phyloP scores from a whole-genome alignment of 495 filamentous ascomycete genomes.

The Saxophila tyrrhenica region DNA sequence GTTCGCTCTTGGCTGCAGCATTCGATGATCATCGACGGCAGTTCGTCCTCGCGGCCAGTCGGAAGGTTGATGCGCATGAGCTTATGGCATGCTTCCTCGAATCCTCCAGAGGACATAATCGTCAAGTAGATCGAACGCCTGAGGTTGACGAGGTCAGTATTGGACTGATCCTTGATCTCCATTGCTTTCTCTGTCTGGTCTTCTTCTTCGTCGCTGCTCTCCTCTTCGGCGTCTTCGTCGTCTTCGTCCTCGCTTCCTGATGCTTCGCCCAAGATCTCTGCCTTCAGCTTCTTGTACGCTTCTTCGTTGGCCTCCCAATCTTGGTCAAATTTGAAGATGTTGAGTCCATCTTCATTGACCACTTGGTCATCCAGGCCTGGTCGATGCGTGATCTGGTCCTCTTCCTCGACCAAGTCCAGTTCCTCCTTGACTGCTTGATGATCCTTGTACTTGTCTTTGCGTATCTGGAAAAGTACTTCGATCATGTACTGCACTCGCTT shows the following conservation, averaged over 20 bases:
- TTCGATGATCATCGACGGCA: conserved; percentile 94
- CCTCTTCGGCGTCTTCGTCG: conserved; percentile 57
- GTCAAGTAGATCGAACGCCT: conserved; percentile 92
- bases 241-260: conserved; percentile 64
- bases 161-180: conserved; percentile 96
- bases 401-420: conserved; percentile 89
- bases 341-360: conserved; percentile 70
- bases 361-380: conserved; percentile 63
- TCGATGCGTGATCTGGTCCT: conserved; percentile 90
- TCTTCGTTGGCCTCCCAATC: conserved; percentile 87
- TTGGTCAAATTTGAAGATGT: conserved; percentile 89
- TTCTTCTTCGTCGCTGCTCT: conserved; percentile 69
- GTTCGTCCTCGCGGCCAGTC: conserved; percentile 73
- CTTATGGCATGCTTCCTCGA: conserved; percentile 93
- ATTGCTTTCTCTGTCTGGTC: conserved; percentile 61
- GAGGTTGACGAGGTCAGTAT: conserved; percentile 87
- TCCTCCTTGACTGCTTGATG: conserved; percentile 84
- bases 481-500: conserved; percentile 98
- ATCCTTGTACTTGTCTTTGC: conserved; percentile 94
- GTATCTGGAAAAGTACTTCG: conserved; percentile 90
- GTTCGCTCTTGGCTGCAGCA: conserved; percentile 91
- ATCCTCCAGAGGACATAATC: conserved; percentile 88
- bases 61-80: conserved; percentile 59
- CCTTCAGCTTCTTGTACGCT: conserved; percentile 77
- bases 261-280: conserved; percentile 86